Conservation (phyloP, 306 rosid genomes). For the Cicer bijugum region DNA sequence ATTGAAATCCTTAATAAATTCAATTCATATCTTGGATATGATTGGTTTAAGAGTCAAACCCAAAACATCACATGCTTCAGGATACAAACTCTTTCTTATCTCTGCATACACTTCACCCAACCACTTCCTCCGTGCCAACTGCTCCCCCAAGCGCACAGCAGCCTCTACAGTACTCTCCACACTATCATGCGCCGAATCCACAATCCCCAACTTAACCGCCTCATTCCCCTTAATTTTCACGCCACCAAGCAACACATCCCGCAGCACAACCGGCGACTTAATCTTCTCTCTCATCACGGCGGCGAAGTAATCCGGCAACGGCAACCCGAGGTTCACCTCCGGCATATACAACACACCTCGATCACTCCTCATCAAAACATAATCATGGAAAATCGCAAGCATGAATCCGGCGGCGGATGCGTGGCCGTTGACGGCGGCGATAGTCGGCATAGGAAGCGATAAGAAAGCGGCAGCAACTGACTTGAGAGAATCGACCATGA, state of each 20-base stretch:
- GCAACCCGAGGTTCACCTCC: conserved; percentile 64
- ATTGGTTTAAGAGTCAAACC: conserved; percentile 42
- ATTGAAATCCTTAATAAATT: not conserved
- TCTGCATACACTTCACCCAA: conserved; percentile 59
- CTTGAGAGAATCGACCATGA: conserved; percentile 51
- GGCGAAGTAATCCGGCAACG: conserved; percentile 65
- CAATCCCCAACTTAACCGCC: conserved; percentile 67
- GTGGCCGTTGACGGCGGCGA: conserved; percentile 77
- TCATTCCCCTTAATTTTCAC: conserved; percentile 53
- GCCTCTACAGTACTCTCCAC: conserved; percentile 53
- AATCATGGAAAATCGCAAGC: conserved; percentile 67
- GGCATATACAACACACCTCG: conserved; percentile 74
- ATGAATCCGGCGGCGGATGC: conserved; percentile 60
- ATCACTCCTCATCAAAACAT: conserved; percentile 64
- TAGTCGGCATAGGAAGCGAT: conserved; percentile 73
- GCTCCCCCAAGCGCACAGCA: conserved; percentile 57
- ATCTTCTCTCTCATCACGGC: conserved; percentile 56
- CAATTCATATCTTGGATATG: conserved; percentile 53
- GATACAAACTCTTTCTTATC: conserved; percentile 74
- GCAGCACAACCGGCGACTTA: conserved; percentile 45
- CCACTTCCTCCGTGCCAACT: conserved; percentile 60
- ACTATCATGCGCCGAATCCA: conserved; percentile 67
- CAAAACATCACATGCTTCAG: conserved; percentile 51
- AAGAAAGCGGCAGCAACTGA: conserved; percentile 63
- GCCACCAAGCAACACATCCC: conserved; percentile 60